Evolutionary conservation across 1,284 basidiomycete species (phyloP).

Genomic region (Schizophyllum commune): DNA sequence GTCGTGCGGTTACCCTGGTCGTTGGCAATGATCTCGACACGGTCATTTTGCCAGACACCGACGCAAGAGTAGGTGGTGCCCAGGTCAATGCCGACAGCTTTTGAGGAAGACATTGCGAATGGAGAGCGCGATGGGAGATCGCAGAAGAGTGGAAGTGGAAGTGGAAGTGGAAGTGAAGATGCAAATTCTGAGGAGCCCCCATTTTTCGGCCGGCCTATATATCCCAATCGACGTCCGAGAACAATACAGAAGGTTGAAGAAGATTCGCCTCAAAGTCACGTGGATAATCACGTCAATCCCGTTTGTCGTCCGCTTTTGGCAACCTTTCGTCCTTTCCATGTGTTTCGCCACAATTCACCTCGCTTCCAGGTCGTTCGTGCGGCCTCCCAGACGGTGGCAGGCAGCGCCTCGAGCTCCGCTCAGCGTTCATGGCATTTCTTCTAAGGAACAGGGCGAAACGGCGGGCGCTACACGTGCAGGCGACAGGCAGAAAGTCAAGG

Average conservation of each 20-base stretch:
- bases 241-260: slow-evolving; percentile 32
- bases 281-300: not conserved
- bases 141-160: slow-evolving; percentile 3
- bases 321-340: not conserved
- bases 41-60: slow-evolving; percentile 97
- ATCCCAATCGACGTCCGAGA: slow-evolving; percentile 34
- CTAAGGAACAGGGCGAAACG: not conserved
- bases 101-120: slow-evolving; percentile 46
- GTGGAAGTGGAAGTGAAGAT: slow-evolving; percentile 1
- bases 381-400: not conserved
- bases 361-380: not conserved
- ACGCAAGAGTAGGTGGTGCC: slow-evolving; percentile 31
- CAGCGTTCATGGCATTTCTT: not conserved
- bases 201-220: slow-evolving; percentile 21
- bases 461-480: not conserved
- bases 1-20: slow-evolving; percentile 98
- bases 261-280: slow-evolving; percentile 9
- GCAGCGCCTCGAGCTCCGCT: not conserved
- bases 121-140: slow-evolving; percentile 11
- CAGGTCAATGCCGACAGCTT: slow-evolving; percentile 91
- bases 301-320: not conserved
- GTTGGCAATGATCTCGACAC: slow-evolving; percentile 96
- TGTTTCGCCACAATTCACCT: not conserved
- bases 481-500: not conserved
- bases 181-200: not conserved